Percentiles rank a stretch among this genome's conserved stretches.
Evolutionary conservation across 1,139 yeast species (phyloP).

Genomic region (Candida sp.): DNA sequence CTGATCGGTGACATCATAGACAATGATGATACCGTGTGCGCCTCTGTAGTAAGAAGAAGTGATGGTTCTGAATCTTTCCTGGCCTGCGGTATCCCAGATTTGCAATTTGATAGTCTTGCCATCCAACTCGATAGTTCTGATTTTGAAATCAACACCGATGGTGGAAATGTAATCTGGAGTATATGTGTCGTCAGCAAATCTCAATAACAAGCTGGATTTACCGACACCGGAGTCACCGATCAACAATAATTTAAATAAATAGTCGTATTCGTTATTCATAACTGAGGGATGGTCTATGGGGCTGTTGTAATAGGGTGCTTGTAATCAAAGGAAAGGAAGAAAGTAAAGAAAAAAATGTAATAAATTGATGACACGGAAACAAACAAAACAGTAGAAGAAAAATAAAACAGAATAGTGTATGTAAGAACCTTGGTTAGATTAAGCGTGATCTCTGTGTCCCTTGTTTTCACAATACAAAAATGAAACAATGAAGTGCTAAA

Average conservation of each 20-base stretch:
- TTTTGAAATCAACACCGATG: slow-evolving; percentile 97
- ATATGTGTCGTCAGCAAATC: slow-evolving; percentile 98
- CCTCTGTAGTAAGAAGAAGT: slow-evolving; percentile 99
- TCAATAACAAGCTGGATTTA: slow-evolving; percentile 89
- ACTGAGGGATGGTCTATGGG: neutral
- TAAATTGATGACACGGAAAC: slow-evolving; percentile 8
- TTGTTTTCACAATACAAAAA: neutral
- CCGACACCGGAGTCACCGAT: slow-evolving; percentile 99
- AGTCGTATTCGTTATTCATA: slow-evolving; percentile 95
- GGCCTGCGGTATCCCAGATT: slow-evolving; percentile 99
- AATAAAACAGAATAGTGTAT: neutral
- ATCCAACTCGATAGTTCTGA: slow-evolving; percentile 94
- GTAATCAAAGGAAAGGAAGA: neutral
- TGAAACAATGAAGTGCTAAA: neutral
- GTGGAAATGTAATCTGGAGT: slow-evolving; percentile 98
- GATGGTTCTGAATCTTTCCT: slow-evolving; percentile 97
- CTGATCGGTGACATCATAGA: slow-evolving; percentile 98
- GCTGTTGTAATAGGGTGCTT: neutral
- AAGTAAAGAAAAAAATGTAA: slow-evolving; percentile 2
- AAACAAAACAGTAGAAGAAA: neutral
- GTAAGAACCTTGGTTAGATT: neutral
- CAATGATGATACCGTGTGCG: slow-evolving; percentile 98
- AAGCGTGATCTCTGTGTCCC: neutral
- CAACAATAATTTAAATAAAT: slow-evolving; percentile 88
- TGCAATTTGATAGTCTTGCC: slow-evolving; percentile 98